Conservation (phyloP, 305 asterid species). For the Fraxinus ornus region DNA sequence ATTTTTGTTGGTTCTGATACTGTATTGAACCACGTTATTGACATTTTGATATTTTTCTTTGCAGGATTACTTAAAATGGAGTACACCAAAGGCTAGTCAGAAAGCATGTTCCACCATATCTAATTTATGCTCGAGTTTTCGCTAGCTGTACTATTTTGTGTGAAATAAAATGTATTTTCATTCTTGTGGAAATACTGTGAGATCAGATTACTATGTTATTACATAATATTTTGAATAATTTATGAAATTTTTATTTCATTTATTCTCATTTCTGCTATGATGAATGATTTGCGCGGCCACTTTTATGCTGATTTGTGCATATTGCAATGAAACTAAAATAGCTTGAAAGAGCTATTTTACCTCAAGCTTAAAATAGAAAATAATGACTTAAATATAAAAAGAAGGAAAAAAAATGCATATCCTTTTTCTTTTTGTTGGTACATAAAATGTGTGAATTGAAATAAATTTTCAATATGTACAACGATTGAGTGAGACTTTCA, state of each 20-base stretch:
- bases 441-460: too few relatives aligned
- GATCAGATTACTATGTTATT: neutral
- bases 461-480: too few relatives aligned
- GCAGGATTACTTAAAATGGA: constrained; percentile 29
- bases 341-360: too few relatives aligned
- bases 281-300: neutral
- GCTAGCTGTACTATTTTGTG: neutral
- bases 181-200: neutral
- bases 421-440: too few relatives aligned
- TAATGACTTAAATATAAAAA: too few relatives aligned
- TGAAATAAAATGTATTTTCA: constrained; percentile 18
- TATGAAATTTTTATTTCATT: neutral
- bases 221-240: neutral
- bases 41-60: neutral
- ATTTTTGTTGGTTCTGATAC: neutral
- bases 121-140: neutral
- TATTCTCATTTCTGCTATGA: neutral
- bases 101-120: neutral
- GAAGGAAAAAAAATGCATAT: too few relatives aligned
- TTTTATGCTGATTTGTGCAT: too few relatives aligned
- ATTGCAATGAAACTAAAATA: too few relatives aligned
- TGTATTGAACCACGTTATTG: neutral
- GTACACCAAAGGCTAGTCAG: neutral
- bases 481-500: too few relatives aligned
- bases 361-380: too few relatives aligned